A percentile compares a stretch with the other conserved stretches of the same genome.
Evolutionary conservation across 208 protist genomes (phyloP).

Genomic region (Wallacemonas sp.): DNA sequence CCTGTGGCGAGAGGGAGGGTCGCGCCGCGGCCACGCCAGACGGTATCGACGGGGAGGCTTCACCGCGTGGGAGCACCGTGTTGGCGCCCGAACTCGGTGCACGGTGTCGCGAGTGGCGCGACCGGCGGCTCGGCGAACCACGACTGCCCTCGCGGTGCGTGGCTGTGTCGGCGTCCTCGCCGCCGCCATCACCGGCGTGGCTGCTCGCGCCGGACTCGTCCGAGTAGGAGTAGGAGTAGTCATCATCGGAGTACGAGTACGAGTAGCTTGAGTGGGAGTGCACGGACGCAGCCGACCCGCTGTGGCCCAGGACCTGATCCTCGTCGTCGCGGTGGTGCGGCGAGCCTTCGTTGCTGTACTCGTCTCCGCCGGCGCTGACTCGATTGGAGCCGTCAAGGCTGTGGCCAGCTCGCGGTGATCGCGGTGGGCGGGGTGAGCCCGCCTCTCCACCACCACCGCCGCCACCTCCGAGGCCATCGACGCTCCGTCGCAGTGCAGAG

Average conservation of each 20-base stretch:
- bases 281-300: neutral
- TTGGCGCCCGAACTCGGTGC: neutral
- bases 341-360: too few species aligned
- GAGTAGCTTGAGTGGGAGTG: neutral
- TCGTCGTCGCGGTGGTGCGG: neutral
- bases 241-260: constrained; percentile 22
- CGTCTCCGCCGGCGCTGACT: too few species aligned
- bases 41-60: too few species aligned
- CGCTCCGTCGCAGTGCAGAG: neutral
- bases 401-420: neutral
- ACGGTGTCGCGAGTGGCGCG: neutral
- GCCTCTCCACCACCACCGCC: too few species aligned
- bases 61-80: constrained; percentile 5
- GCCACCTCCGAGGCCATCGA: too few species aligned
- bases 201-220: neutral
- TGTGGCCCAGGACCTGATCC: neutral
- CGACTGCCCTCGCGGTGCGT: neutral
- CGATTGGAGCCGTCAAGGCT: neutral
- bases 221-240: constrained; percentile 7
- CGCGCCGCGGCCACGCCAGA: too few species aligned
- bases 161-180: neutral
- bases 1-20: too few species aligned
- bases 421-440: too few species aligned
- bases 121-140: neutral
- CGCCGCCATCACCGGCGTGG: neutral